Evolutionary conservation across 2,329 filamentous ascomycete species (phyloP), one percentile per base, ranked within the genome.

Genomic region (Dactylellina drechsleri): DNA sequence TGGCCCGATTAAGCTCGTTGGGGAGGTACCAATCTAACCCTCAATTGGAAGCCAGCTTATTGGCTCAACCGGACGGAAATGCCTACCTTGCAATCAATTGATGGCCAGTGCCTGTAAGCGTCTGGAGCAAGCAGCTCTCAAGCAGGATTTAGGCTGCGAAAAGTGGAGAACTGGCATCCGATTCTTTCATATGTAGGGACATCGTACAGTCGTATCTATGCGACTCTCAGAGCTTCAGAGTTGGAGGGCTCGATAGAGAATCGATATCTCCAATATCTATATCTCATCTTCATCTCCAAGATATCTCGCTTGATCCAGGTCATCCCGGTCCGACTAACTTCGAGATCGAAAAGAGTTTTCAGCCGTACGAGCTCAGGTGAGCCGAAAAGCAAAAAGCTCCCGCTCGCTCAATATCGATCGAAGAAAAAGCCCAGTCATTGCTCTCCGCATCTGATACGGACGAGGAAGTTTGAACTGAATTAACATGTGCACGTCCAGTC

Each of bases 31-130:
- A 15, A 31, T 41, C 53, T 56, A 56, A 28, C 43, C 40, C 12
- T 20, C 54, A 58, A 45, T 58, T 18, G 54, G 36, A 36, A 26
- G 36, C 54, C 16, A 45, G 54, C 40, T 58, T 45, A 58, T 58
- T 58, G 54, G 54, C 54, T 45, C 54, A 58, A 58, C 54, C 49
- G 31, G 31, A 23, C 16, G 40, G 43, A 23, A 57, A 40, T 4
- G 3, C 50, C 8, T 54, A 26, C 28, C 18, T 36, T 36, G 31
- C 31, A 36, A 36, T 36, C 6, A 8, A 36, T 36, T 36, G 31
- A 36, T 36, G 1, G 31, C 31, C 1, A 36, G 31, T 36, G 31
- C 31, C 31, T 36, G 23, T 23, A 23, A 23, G 2, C 23, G 23
- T 23, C 23, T 23, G 31, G 31, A 36, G 31, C 31, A 36, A 36